Conservation (phyloP, 306 rosid genomes). For the Casuarina equisetifolia region DNA sequence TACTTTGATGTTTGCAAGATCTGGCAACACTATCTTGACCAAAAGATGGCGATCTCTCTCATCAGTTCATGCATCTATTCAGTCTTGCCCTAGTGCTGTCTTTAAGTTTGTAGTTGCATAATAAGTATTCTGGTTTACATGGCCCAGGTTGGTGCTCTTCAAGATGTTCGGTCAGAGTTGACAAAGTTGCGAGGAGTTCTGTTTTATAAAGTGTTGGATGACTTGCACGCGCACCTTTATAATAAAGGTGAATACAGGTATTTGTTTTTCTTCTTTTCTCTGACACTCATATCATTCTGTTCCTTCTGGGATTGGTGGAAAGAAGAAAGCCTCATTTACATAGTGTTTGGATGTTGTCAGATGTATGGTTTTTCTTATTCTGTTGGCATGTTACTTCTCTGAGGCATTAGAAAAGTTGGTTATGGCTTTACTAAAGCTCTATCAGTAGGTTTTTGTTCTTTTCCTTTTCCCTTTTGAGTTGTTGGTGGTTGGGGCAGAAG, state of each 20-base stretch:
- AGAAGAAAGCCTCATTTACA: not conserved
- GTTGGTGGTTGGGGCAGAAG: conserved; percentile 7
- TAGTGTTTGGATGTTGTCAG: not conserved
- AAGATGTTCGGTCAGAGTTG: conserved; percentile 96
- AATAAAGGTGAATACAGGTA: conserved; percentile 98
- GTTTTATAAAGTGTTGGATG: conserved; percentile 88
- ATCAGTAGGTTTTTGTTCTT: conserved; percentile 16
- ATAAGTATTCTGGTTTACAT: conserved; percentile 27
- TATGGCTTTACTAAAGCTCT: not conserved
- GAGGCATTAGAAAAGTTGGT: not conserved
- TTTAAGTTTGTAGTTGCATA: conserved; percentile 18
- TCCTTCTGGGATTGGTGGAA: conserved; percentile 47
- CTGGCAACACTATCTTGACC: not conserved
- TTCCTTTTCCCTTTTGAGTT: conserved; percentile 6
- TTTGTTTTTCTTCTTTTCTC: conserved; percentile 26
- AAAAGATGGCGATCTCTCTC: conserved; percentile 10
- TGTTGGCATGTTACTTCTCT: conserved; percentile 28
- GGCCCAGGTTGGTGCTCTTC: conserved; percentile 95
- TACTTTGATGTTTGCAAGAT: conserved; percentile 6
- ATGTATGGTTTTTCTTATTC: conserved; percentile 8
- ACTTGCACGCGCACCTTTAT: conserved; percentile 90
- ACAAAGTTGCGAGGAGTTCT: conserved; percentile 87
- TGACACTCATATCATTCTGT: conserved; percentile 7
- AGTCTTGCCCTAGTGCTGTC: not conserved
- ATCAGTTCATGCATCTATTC: not conserved